Base-by-base conservation (phyloP, 163 green algal genomes). In the Chloromonas sp. region DNA sequence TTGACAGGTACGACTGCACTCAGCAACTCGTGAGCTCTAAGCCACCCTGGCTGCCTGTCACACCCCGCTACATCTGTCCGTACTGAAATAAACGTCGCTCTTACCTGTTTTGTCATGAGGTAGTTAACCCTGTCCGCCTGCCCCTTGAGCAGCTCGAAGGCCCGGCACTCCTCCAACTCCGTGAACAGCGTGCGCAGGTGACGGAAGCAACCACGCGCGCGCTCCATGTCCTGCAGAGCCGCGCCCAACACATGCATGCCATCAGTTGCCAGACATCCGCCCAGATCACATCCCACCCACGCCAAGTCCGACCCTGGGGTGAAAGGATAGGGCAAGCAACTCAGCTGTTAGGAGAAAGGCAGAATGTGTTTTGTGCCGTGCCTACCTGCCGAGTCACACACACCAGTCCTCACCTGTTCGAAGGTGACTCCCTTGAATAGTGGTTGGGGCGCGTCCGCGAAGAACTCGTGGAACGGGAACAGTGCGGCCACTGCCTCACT, bases 391-490 rank as follows among this genome's bases (percentile, higher is more conserved):
- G 36, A 36, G 36, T 36, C 36, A 36, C 36, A 36, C 36, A 36
- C 36, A 36, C 36, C 36, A 36, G 36, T 36, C 36, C 86, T 57
- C 81, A 92, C 92, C 83, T 87, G 85, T 57, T 92, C 92, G 60
- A 90, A 95, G n/a, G 70, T 85, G 58, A 83, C 14, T 0, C 90
- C 93, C 61, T 79, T 82, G 87, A 98, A 98, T 79, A 99, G 83
- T 70, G 87, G 89, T 84, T 94, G 89, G 58, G 95, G 92, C 57
- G 93, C 94, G 81, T 98, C 92, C 11, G 92, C 89, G 89, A 99
- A 99, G 91, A 94, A 99, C n/a, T 94, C 92, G 59, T 90, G 94
- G 89, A 99, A 99, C 36, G 96, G 96, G 89, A 99, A 99, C n/a
- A 92, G 85, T 14, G 93, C 86, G 59, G 87, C 81, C 15, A 97